Base-by-base conservation (phyloP, 768 basidiomycete species). In the Harrya chromipes region DNA sequence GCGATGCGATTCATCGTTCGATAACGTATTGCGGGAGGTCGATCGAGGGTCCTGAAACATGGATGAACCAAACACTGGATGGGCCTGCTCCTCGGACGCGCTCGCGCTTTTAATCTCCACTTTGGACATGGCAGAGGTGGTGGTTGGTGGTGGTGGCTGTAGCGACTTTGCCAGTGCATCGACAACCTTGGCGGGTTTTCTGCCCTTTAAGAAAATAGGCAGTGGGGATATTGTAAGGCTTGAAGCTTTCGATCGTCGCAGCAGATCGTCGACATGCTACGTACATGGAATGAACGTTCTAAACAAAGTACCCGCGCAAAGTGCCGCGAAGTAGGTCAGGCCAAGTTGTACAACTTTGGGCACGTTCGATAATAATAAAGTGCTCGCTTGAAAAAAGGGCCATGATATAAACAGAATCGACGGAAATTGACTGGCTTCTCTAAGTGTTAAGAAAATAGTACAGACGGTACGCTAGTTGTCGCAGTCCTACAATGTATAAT, bases 381-480 rank as follows among this genome's bases (percentile, higher is more conserved):
- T 26, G 12, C 29, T 29, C 29, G 29, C 29, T 29, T 6, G 29
- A 10, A 27, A 27, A 27, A 27, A 27, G 26, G 26, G 8, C 26
- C 26, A 27, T 23, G 4, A 10, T 27, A 10, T 27, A 7, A 10
- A 46, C 41, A 38, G 19, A 43, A 55, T 52, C 43, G 49, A 56
- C 44, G 46, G 50, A 56, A 52, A 60, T 63, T 43, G 61, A 50
- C 55, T 12, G 39, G 29, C 54, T 62, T 62, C 57, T 59, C 56
- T 43, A 40, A 46, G 57, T 43, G 26, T 7, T 26, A 12, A 7
- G 33, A 43, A 44, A 53, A 60, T 63, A 66, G 61, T 66, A 66
- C 55, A 56, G n/a, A 43, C 27, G 4, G 47, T 64, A 65, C 38
- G 37, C 49, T 65, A 63, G 45, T 59, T 44, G 47, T 56, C 52